Evolutionary conservation across 257 asterid species (phyloP).

Genomic region (Cordia subcordata): DNA sequence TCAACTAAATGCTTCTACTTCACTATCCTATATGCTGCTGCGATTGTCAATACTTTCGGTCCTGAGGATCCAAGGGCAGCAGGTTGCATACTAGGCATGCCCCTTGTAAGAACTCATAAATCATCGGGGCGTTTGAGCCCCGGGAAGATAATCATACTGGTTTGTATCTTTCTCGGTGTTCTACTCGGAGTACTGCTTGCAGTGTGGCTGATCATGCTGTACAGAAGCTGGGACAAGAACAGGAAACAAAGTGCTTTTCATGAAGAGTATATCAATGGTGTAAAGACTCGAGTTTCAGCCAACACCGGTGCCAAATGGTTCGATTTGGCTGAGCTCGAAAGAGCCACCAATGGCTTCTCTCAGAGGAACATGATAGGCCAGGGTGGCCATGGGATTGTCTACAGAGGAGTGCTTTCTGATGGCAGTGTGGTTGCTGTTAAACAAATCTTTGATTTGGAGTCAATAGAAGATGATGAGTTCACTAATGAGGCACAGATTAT

Average conservation of each 20-base stretch:
- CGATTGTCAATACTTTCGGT: slow-evolving; percentile 41
- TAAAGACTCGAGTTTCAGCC: slow-evolving; percentile 37
- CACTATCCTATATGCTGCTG: slow-evolving; percentile 48
- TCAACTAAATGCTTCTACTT: slow-evolving; percentile 50
- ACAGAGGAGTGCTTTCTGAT: slow-evolving; percentile 46
- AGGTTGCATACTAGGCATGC: slow-evolving; percentile 45
- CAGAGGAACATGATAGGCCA: slow-evolving; percentile 43
- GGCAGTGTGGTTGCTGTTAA: slow-evolving; percentile 46
- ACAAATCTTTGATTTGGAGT: slow-evolving; percentile 38
- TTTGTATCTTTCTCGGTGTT: slow-evolving; percentile 37
- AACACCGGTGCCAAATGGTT: slow-evolving; percentile 60
- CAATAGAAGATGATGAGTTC: slow-evolving; percentile 47
- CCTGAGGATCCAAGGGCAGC: slow-evolving; percentile 47
- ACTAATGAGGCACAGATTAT: slow-evolving; percentile 50
- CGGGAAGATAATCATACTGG: slow-evolving; percentile 15
- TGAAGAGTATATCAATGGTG: slow-evolving; percentile 33
- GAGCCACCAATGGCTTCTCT: slow-evolving; percentile 46
- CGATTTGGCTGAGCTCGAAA: slow-evolving; percentile 33
- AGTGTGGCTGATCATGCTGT: slow-evolving; percentile 15
- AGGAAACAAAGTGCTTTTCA: slow-evolving; percentile 27
- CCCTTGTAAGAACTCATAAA: slow-evolving; percentile 13
- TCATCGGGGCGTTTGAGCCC: slow-evolving; percentile 5
- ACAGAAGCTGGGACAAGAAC: slow-evolving; percentile 32
- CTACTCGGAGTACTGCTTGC: slow-evolving; percentile 23
- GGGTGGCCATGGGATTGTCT: slow-evolving; percentile 49